Percentiles rank a stretch among this genome's conserved stretches.
Evolutionary conservation across 768 basidiomycete species (phyloP).

Genomic region (Kondoa subrosea): DNA sequence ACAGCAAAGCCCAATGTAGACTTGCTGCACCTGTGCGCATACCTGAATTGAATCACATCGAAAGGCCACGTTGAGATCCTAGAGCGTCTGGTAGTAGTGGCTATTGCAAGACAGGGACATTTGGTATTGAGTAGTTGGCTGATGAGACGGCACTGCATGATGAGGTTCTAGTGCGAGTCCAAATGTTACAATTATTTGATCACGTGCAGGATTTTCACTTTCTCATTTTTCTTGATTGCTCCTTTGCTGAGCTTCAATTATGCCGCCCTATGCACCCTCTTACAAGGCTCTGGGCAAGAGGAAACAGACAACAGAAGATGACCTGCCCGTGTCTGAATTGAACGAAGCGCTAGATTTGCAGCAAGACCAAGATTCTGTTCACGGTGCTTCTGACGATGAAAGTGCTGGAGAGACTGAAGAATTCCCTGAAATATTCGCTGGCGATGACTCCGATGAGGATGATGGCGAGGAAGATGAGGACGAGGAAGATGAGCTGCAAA

Average conservation of each 20-base stretch:
- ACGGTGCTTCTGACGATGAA: too few relatives aligned
- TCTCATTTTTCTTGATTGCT: not conserved
- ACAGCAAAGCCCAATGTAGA: too few relatives aligned
- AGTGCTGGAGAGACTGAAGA: slow-evolving; percentile 44
- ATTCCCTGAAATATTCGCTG: slow-evolving; percentile 48
- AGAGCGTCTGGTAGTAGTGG: too few relatives aligned
- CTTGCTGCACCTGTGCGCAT: too few relatives aligned
- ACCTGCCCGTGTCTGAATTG: not conserved
- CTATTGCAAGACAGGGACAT: too few relatives aligned
- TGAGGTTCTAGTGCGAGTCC: too few relatives aligned
- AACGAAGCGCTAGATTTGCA: not conserved
- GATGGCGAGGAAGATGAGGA: slow-evolving; percentile 31
- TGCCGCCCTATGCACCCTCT: not conserved
- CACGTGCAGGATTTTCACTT: not conserved
- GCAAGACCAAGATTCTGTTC: not conserved
- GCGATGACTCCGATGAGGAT: slow-evolving; percentile 30
- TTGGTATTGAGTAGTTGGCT: too few relatives aligned
- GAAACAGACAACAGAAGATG: not conserved
- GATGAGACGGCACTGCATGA: too few relatives aligned
- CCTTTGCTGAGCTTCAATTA: not conserved
- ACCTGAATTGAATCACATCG: too few relatives aligned
- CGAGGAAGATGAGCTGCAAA: slow-evolving; percentile 27
- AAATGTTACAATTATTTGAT: not conserved
- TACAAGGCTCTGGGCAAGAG: slow-evolving; percentile 2
- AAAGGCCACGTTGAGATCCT: too few relatives aligned